Evolutionary conservation across 306 rosid genomes (phyloP).

Genomic region (Castanea crenata): DNA sequence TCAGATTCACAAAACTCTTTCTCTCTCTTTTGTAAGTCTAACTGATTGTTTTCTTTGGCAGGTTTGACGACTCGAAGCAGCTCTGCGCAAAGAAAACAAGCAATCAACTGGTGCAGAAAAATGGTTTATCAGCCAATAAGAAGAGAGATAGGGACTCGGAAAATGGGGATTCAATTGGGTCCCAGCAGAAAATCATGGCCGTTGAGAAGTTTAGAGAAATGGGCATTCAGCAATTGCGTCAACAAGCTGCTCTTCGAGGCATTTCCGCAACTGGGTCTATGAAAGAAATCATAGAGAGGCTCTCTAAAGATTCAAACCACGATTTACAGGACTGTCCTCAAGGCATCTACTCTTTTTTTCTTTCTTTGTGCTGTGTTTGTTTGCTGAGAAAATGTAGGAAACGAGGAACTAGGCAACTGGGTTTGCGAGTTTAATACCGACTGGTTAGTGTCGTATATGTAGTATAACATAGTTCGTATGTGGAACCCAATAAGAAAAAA

Average conservation of each 20-base stretch:
- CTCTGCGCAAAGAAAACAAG: constrained; percentile 45
- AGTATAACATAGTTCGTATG: not conserved
- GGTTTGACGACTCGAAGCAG: constrained; percentile 63
- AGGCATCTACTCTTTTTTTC: constrained; percentile 16
- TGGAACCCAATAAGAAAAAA: not conserved
- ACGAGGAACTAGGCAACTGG: not conserved
- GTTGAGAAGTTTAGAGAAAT: constrained; percentile 37
- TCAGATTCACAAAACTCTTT: not conserved
- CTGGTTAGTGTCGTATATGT: not conserved
- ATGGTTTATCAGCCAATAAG: constrained; percentile 21
- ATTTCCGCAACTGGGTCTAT: constrained; percentile 34
- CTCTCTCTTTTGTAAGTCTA: not conserved
- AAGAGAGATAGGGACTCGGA: constrained; percentile 49
- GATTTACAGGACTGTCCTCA: constrained; percentile 14
- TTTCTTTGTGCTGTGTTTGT: not conserved
- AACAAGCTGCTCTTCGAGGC: constrained; percentile 43
- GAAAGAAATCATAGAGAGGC: constrained; percentile 45
- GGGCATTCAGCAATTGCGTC: constrained; percentile 36
- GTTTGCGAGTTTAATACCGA: not conserved
- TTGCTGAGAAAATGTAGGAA: constrained; percentile 1
- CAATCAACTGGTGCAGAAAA: not conserved
- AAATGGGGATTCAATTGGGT: constrained; percentile 23
- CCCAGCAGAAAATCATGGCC: constrained; percentile 30
- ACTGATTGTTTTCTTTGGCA: constrained; percentile 14
- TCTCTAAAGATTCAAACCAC: constrained; percentile 27